Conservation (phyloP, 768 basidiomycete species). For the Hortiboletus flavorubellus region DNA sequence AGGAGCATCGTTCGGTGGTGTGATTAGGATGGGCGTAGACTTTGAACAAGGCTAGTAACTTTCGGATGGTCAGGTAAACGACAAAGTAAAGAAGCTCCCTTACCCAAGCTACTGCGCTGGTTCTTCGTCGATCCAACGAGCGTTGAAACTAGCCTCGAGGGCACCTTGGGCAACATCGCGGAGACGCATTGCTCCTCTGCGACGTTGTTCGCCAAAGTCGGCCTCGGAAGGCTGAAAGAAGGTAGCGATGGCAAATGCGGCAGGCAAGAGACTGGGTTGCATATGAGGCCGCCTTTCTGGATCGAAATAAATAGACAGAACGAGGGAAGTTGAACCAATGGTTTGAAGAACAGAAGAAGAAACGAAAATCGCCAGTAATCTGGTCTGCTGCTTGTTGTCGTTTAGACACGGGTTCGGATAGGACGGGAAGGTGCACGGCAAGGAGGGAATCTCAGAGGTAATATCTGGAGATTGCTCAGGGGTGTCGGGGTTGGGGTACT, state of each 20-base stretch:
- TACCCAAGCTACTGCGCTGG: conserved; percentile 79
- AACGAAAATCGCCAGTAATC: conserved; percentile 57
- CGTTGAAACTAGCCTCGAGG: conserved; percentile 66
- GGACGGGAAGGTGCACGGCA: conserved; percentile 44
- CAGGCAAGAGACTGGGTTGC: conserved; percentile 66
- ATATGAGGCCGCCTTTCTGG: conserved; percentile 49
- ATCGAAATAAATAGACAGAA: conserved; percentile 54
- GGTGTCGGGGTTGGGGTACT: conserved; percentile 9
- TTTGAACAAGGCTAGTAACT: conserved; percentile 73
- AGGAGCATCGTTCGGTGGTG: conserved; percentile 49
- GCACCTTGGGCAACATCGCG: conserved; percentile 67
- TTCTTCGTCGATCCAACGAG: conserved; percentile 70
- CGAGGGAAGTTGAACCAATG: conserved; percentile 72
- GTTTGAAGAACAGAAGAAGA: conserved; percentile 60
- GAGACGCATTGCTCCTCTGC: conserved; percentile 55
- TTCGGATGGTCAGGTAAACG: conserved; percentile 8
- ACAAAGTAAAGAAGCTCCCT: conserved; percentile 16
- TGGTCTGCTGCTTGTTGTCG: conserved; percentile 44
- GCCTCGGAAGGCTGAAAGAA: conserved; percentile 70
- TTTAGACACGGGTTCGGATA: conserved; percentile 37
- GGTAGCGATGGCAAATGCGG: conserved; percentile 60
- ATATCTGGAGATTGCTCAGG: conserved; percentile 28
- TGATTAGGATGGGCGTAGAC: conserved; percentile 65
- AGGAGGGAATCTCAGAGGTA: conserved; percentile 59
- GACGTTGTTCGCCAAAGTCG: conserved; percentile 46